Conservation (phyloP, 345 rosid genomes). For the Gossypium herbaceum region DNA sequence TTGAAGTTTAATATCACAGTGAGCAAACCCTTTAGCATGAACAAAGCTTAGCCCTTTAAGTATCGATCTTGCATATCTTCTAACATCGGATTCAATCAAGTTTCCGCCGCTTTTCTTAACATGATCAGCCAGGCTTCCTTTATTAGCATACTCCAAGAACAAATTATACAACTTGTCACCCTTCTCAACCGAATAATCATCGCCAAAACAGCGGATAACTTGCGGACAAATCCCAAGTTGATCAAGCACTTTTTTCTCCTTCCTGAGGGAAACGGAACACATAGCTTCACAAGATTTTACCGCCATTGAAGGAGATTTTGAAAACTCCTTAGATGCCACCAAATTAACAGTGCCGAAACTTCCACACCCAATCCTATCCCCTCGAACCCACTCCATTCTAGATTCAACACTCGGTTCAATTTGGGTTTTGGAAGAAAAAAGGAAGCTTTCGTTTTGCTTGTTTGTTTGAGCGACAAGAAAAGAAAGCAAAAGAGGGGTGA, state of each 20-base stretch:
- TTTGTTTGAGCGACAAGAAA: background rate
- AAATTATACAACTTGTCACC: conserved; percentile 52
- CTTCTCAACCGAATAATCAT: conserved; percentile 32
- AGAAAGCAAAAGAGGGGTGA: background rate
- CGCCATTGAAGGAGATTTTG: conserved; percentile 46
- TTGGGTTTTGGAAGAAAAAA: background rate
- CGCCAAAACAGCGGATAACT: conserved; percentile 55
- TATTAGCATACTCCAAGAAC: conserved; percentile 65
- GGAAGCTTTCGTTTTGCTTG: background rate
- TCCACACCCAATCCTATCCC: conserved; percentile 60
- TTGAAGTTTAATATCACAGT: conserved; percentile 60
- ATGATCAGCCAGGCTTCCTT: conserved; percentile 53
- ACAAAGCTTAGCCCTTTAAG: conserved; percentile 55
- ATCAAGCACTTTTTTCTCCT: conserved; percentile 47
- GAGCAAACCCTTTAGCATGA: conserved; percentile 64
- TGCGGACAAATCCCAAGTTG: conserved; percentile 40
- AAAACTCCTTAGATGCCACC: conserved; percentile 28
- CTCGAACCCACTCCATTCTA: conserved; percentile 67
- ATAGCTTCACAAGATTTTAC: conserved; percentile 55
- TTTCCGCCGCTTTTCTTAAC: conserved; percentile 32
- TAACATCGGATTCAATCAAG: conserved; percentile 52
- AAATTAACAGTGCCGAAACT: conserved; percentile 61
- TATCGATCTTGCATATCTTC: conserved; percentile 40
- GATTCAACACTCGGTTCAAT: background rate
- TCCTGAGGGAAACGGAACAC: conserved; percentile 35